These are phyloP conservation scores for Alternaria postmessia DNA, from an alignment of 2,329 filamentous ascomycete genomes.

Conservation along the genomic window DNA sequence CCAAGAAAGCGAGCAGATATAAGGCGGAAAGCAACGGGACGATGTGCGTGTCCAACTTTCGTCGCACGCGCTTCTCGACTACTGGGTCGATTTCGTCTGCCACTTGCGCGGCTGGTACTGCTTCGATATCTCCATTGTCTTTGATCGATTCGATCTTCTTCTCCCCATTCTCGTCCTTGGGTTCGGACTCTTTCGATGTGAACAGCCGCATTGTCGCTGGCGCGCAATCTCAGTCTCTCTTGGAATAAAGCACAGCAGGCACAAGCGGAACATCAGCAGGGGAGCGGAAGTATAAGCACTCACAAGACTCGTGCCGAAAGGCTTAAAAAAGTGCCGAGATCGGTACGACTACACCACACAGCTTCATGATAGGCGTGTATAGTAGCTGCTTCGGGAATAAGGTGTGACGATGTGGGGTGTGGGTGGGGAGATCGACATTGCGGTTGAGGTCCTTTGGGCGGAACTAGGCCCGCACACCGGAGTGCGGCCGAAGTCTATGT, in stretches of 20 bases:
- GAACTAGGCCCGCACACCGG: conserved; percentile 4
- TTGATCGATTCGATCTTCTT: neutral
- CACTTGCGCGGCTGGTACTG: neutral
- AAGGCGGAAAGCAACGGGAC: conserved; percentile 45
- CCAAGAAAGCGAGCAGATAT: conserved; percentile 48
- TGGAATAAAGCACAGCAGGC: neutral
- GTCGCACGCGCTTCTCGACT: conserved; percentile 37
- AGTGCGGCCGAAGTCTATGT: neutral
- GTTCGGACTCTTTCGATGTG: neutral
- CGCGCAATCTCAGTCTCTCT: neutral
- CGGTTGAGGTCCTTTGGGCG: neutral
- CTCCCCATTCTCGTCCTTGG: neutral
- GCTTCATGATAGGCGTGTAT: conserved; percentile 6
- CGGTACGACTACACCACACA: neutral
- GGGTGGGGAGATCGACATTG: conserved; percentile 11
- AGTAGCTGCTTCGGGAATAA: conserved; percentile 5
- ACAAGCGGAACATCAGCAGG: neutral
- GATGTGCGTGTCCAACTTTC: conserved; percentile 43
- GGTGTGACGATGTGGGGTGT: conserved; percentile 8
- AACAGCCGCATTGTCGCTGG: neutral
- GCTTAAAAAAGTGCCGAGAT: conserved; percentile 10
- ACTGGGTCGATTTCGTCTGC: conserved; percentile 22
- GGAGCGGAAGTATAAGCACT: conserved; percentile 5
- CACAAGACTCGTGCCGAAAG: conserved; percentile 1
- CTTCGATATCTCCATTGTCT: conserved; percentile 15